Percentiles rank a stretch among this genome's conserved stretches.
Evolutionary conservation across 257 asterid genomes (phyloP).

Genomic region (Plectranthus barbatus): DNA sequence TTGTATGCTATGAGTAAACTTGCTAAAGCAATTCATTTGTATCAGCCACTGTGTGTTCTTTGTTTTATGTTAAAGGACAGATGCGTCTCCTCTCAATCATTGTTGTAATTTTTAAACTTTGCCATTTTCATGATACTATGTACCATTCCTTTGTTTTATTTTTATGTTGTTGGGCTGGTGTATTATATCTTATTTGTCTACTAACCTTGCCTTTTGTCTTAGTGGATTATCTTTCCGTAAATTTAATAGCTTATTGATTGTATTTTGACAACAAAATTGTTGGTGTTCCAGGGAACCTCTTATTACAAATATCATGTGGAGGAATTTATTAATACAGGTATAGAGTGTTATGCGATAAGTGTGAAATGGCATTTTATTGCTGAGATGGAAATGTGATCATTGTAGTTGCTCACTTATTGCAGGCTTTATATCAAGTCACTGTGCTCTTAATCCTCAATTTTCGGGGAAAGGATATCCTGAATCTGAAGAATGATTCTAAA

Average conservation of each 20-base stretch:
- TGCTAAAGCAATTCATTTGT: no score
- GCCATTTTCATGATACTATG: conserved; percentile 3
- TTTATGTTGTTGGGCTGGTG: background rate
- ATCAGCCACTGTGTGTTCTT: no score
- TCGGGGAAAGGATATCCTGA: conserved; percentile 56
- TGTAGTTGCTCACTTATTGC: conserved; percentile 14
- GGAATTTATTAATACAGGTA: conserved; percentile 92
- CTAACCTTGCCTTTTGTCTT: background rate
- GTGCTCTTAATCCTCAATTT: conserved; percentile 82
- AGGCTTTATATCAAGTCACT: conserved; percentile 93
- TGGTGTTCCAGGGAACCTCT: conserved; percentile 87
- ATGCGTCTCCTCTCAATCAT: background rate
- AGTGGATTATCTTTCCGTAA: background rate
- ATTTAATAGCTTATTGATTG: background rate
- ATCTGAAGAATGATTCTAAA: conserved; percentile 31
- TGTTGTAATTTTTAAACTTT: no score
- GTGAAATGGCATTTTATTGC: background rate
- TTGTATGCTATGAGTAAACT: background rate
- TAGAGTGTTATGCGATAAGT: background rate
- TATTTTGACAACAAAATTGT: conserved; percentile 10
- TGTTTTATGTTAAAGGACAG: background rate
- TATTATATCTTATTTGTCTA: background rate
- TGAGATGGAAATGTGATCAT: background rate
- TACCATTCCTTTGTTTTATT: background rate
- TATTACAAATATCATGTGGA: conserved; percentile 96